Base-by-base conservation (phyloP, 2,329 filamentous ascomycete genomes). In the Hirsutella minnesotensis region DNA sequence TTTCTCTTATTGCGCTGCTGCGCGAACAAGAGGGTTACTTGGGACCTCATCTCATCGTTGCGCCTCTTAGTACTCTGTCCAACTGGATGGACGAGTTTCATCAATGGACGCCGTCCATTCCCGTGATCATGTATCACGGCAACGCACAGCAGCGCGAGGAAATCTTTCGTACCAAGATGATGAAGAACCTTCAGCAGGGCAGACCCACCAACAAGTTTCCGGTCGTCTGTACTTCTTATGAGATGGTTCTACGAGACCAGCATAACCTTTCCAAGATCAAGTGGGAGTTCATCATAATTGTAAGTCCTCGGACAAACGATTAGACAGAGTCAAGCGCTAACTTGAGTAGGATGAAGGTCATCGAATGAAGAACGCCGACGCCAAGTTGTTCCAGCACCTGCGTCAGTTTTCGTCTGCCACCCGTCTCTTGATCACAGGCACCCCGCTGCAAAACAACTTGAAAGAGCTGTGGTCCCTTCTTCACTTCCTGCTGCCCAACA, bases 231-330 rank as follows among this genome's bases (percentile, higher is more conserved):
- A 98, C 92, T 0, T 94, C 83, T 33, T 96, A 96, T 53, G 92
- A 98, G 58, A 95, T 98, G 57, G 89, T 94, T 42, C 81, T 98
- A 64, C 82, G 87, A 53, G 92, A 98, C 57, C 79, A 86, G 31
- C 83, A 87, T 41, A 81, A 81, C 30, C 66, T 98, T 5, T 79
- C 80, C 0, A 82, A 83, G 44, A 90, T 94, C 44, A 83, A 88
- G 30, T 98, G 92, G 92, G 87, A 94, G 42, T 95, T 95, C 53
- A 95, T 98, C 55, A 92, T 98, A 51, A 94, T 98, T 47, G 82
- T 83, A 63, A 57, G 75, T 9, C n/a, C 9, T 10, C 2, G 0
- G 8, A 4, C 3, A 20, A 1, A 1, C 3, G n/a, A n/a, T 19
- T n/a, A 13, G 5, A n/a, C 2, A 3, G 12, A 1, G 24, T 27